Conservation (phyloP, 148 eudicot species). For the Cornus controversa region DNA sequence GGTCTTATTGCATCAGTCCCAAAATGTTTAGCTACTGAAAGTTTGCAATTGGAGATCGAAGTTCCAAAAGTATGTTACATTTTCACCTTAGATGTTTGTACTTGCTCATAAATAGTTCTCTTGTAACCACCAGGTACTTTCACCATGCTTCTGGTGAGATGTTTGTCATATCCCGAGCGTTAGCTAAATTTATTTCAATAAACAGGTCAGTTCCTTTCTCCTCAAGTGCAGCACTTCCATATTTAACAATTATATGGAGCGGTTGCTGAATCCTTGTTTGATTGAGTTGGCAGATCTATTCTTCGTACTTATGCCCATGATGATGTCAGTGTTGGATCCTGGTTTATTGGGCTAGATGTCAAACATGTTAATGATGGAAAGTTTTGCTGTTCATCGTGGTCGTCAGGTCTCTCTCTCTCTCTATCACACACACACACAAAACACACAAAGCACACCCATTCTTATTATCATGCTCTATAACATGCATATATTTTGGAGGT, state of each 20-base stretch:
- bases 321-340: constrained; percentile 85
- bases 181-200: constrained; percentile 75
- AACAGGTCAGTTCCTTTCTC: constrained; percentile 46
- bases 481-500: background rate
- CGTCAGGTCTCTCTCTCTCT: constrained; percentile 58
- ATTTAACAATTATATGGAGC: background rate
- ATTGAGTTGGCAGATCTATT: constrained; percentile 47
- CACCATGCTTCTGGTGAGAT: constrained; percentile 91
- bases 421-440: constrained; percentile 2
- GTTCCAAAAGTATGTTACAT: background rate
- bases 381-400: constrained; percentile 89
- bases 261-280: background rate
- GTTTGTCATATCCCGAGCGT: constrained; percentile 68
- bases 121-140: constrained; percentile 54
- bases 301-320: constrained; percentile 85
- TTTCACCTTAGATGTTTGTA: background rate
- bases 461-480: background rate
- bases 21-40: background rate
- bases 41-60: background rate
- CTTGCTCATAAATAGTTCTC: background rate
- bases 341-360: constrained; percentile 86
- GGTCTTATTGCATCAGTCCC: background rate
- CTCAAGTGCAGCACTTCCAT: background rate
- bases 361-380: constrained; percentile 64
- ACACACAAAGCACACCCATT: background rate